These are phyloP conservation scores for Boletus eberwhitei DNA, from an alignment of 768 basidiomycete species.

Conservation along the genomic window DNA sequence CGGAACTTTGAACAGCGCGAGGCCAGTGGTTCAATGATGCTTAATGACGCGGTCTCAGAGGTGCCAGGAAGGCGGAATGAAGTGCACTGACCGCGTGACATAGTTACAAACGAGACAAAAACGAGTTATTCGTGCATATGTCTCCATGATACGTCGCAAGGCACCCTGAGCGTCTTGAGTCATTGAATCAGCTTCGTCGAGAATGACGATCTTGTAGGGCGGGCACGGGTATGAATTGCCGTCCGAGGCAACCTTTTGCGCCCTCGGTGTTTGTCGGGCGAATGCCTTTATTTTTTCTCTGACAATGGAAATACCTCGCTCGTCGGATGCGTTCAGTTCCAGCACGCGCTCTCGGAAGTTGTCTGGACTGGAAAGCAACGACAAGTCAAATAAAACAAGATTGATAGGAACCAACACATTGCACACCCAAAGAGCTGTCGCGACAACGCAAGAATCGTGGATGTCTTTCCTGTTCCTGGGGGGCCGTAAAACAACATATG, in stretches of 20 bases:
- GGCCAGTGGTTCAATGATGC: conserved; percentile 97
- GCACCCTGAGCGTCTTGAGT: conserved; percentile 99
- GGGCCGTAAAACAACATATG: conserved; percentile 99
- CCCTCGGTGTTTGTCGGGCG: conserved; percentile 86
- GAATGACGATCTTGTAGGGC: conserved; percentile 97
- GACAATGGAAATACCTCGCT: conserved; percentile 95
- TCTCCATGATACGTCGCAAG: conserved; percentile 98
- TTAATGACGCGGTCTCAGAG: conserved; percentile 30
- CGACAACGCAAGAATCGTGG: conserved; percentile 91
- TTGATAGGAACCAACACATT: background rate
- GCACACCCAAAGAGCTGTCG: conserved; percentile 91
- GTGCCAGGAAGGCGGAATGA: background rate
- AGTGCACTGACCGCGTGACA: conserved; percentile 78
- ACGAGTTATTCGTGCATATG: conserved; percentile 92
- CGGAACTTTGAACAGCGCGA: conserved; percentile 99
- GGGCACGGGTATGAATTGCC: conserved; percentile 90
- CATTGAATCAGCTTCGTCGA: conserved; percentile 99
- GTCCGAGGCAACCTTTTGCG: conserved; percentile 68
- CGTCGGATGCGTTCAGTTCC: conserved; percentile 97
- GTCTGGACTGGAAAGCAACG: conserved; percentile 64
- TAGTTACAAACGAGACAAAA: conserved; percentile 99
- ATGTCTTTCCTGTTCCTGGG: conserved; percentile 98
- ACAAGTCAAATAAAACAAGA: background rate
- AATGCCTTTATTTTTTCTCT: conserved; percentile 99
- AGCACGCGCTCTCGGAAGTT: conserved; percentile 91